phyloP scores from a whole-genome alignment of 1,284 basidiomycete species.

The Ceratobasidium sp. region DNA sequence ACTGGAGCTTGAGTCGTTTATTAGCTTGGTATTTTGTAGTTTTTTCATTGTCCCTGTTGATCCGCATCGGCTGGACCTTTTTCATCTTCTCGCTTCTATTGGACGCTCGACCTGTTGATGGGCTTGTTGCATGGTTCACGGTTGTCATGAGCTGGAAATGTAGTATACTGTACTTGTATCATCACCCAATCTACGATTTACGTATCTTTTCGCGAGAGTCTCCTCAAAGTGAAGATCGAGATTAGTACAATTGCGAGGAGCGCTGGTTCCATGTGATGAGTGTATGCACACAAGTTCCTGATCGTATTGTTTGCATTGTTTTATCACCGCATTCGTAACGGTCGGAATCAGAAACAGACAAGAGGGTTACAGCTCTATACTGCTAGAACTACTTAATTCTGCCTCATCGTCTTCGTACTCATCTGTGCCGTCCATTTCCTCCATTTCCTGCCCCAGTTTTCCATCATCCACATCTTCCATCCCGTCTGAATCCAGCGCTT shows the following conservation, averaged over 20 bases:
- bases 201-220: too few relatives aligned
- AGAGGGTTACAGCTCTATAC: neutral
- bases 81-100: neutral
- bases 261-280: too few relatives aligned
- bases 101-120: neutral
- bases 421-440: neutral
- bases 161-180: neutral
- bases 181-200: neutral
- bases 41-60: too few relatives aligned
- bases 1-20: neutral
- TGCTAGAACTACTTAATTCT: neutral
- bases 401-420: neutral
- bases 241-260: too few relatives aligned
- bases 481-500: neutral
- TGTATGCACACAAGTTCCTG: too few relatives aligned
- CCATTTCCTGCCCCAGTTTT: neutral
- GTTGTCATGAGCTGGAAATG: conserved; percentile 1
- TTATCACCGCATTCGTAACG: too few relatives aligned
- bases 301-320: too few relatives aligned
- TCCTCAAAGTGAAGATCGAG: too few relatives aligned
- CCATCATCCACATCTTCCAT: neutral
- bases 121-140: neutral
- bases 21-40: too few relatives aligned
- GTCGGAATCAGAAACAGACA: too few relatives aligned
- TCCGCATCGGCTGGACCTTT: too few relatives aligned